phyloP scores from a whole-genome alignment of 352 stramenopile genomes.

The Vaucheria bursata region DNA sequence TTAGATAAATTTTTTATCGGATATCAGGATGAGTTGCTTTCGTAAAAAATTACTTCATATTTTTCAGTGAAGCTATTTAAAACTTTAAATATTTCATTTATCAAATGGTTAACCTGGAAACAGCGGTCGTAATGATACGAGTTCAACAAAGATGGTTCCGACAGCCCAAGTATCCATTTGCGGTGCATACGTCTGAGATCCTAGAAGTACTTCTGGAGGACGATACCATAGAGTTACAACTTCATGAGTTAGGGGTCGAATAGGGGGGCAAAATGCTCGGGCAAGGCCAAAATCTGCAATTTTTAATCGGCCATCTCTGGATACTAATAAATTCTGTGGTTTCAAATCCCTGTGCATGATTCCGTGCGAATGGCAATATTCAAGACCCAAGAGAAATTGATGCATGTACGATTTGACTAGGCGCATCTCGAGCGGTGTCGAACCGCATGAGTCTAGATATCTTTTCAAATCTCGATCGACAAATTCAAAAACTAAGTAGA shows the following conservation, averaged over 20 bases:
- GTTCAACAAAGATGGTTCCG: constrained; percentile 71
- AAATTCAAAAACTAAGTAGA: constrained; percentile 99
- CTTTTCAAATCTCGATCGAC: constrained; percentile 95
- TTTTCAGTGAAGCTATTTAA: too few relatives aligned
- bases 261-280: constrained; percentile 87
- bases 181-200: constrained; percentile 73
- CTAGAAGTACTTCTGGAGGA: constrained; percentile 92
- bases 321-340: constrained; percentile 93
- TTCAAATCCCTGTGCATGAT: constrained; percentile 86
- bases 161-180: constrained; percentile 76
- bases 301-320: constrained; percentile 82
- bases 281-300: constrained; percentile 97
- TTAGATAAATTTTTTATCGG: too few relatives aligned
- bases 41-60: too few relatives aligned
- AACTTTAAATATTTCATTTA: too few relatives aligned
- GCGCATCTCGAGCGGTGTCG: constrained; percentile 53
- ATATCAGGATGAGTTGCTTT: too few relatives aligned
- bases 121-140: constrained; percentile 70
- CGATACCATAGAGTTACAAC: constrained; percentile 62
- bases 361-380: constrained; percentile 69
- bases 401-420: constrained; percentile 66
- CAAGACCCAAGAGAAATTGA: constrained; percentile 65
- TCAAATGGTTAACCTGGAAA: too few relatives aligned
- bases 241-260: constrained; percentile 94
- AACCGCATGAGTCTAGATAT: constrained; percentile 77